These are phyloP conservation scores for Berkeleyomyces basicola DNA, from an alignment of 2,329 filamentous ascomycete genomes.

Conservation along the genomic window DNA sequence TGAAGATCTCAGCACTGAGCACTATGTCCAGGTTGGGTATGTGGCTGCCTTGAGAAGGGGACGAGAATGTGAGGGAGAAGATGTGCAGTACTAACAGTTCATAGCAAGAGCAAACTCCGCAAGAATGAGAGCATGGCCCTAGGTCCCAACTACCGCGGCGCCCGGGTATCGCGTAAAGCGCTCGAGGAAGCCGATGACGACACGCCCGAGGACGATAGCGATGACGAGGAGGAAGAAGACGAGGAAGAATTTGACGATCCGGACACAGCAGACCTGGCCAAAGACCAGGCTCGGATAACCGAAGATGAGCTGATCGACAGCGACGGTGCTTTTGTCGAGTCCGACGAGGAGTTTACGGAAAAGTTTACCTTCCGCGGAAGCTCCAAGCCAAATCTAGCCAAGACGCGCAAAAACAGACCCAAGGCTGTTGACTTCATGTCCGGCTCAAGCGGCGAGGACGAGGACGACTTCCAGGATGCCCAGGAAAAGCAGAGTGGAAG, in stretches of 20 bases:
- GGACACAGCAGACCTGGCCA: slow-evolving; percentile 35
- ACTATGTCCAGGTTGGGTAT: slow-evolving; percentile 65
- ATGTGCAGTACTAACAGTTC: background rate
- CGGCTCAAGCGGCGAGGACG: slow-evolving; percentile 26
- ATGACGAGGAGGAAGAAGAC: slow-evolving; percentile 28
- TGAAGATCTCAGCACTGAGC: slow-evolving; percentile 55
- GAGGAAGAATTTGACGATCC: slow-evolving; percentile 40
- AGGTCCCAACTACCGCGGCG: slow-evolving; percentile 66
- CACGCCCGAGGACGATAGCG: slow-evolving; percentile 28
- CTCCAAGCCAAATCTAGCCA: slow-evolving; percentile 29
- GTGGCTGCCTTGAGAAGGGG: slow-evolving; percentile 13
- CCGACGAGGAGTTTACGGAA: slow-evolving; percentile 69
- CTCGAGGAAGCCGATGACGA: slow-evolving; percentile 38
- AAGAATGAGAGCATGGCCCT: slow-evolving; percentile 52
- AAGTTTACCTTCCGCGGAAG: slow-evolving; percentile 51
- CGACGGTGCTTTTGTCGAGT: slow-evolving; percentile 59
- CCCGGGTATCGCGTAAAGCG: slow-evolving; percentile 53
- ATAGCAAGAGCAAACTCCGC: slow-evolving; percentile 65
- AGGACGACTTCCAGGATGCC: slow-evolving; percentile 22
- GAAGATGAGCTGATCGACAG: slow-evolving; percentile 46
- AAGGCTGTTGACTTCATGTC: slow-evolving; percentile 43
- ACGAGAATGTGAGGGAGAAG: background rate
- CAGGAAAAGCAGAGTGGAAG: slow-evolving; percentile 26
- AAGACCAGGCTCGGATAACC: slow-evolving; percentile 28
- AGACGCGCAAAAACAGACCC: slow-evolving; percentile 24